Conservation (phyloP, 2,329 filamentous ascomycete genomes). For the Harringtonia aguacate region DNA sequence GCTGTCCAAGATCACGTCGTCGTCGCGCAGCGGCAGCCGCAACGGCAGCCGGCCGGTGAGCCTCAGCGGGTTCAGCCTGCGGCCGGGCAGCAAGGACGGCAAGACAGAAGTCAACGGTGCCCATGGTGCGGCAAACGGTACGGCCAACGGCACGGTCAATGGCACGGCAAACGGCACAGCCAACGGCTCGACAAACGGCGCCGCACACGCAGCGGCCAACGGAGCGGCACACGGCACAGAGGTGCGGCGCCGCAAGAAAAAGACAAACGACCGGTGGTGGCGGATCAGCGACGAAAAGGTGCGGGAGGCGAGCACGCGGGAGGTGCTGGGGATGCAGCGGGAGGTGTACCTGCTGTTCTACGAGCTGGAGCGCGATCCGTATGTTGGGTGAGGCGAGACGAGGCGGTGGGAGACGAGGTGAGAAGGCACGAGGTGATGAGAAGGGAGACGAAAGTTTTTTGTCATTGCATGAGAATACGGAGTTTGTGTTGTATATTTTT, state of each 20-base stretch:
- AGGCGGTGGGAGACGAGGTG: too few species aligned
- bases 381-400: not conserved
- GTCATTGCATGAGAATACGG: not conserved
- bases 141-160: too few species aligned
- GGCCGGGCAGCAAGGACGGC: slow-evolving; percentile 2
- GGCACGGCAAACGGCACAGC: too few species aligned
- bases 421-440: too few species aligned
- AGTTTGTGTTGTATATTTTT: not conserved
- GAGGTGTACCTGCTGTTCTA: slow-evolving; percentile 97
- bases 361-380: slow-evolving; percentile 52
- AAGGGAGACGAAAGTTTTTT: too few species aligned
- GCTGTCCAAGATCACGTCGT: slow-evolving; percentile 33
- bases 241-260: slow-evolving; percentile 24
- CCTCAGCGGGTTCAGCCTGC: slow-evolving; percentile 1
- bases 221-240: not conserved
- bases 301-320: slow-evolving; percentile 83
- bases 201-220: too few species aligned
- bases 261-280: slow-evolving; percentile 77
- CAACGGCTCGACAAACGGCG: too few species aligned
- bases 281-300: slow-evolving; percentile 95
- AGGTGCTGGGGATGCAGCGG: slow-evolving; percentile 86
- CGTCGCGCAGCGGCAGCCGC: slow-evolving; percentile 21
- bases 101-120: not conserved
- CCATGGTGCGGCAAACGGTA: not conserved
- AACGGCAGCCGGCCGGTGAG: slow-evolving; percentile 5